Base-by-base conservation (phyloP, 257 asterid genomes). In the Solanum chiquidenum region DNA sequence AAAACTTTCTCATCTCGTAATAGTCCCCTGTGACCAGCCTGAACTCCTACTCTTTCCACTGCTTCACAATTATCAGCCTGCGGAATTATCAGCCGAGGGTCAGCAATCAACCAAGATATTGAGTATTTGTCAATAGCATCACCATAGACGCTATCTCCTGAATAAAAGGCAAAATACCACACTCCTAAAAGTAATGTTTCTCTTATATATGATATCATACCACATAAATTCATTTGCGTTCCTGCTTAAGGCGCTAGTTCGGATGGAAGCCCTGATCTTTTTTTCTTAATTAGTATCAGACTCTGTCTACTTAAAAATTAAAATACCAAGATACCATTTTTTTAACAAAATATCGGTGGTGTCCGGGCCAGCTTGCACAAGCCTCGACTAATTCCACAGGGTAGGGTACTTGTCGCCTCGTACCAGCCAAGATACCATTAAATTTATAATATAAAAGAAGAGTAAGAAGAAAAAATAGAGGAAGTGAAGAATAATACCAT, bases 1-100 rank as follows among this genome's bases (percentile, higher is more conserved):
- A 92, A 92, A 68, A 96, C 99, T 5, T 75, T 87, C 90, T 94
- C 89, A 23, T 95, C 88, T 12, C 74, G 52, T 85, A 96, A 34
- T 23, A 95, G 91, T 68, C 85, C 95, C 29, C 99, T 91, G 87
- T 96, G 99, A 90, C 91, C 90, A 16, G 90, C 93, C 21, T 75
- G 46, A 16, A 96, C 90, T 86, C 97, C 99, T 69, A 94, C 96
- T 91, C 98, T 91, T 88, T 93, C 98, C 46, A 91, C 96, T 7
- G 99, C 98, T 27, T 92, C 93, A 34, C 94, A 92, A 44, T 85
- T 84, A 88, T 96, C 99, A 2, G 96, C 98, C 99, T 96, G 94
- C 88, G 87, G 37, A 9, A 66, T 86, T 29, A 25, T 29, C 58
- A 69, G 79, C 40, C 2, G 40, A 18, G 29, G 14, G 86, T 82